Conservation (phyloP, 345 rosid species). For the Brassica napus region Da-Ae NC_063450.1:26655501-26656000, state of each 20-base stretch:
- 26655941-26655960: slow-evolving; percentile 49
- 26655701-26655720: slow-evolving; percentile 40
- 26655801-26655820: slow-evolving; percentile 2
- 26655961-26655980: slow-evolving; percentile 28
- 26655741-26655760: not conserved
- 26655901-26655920: slow-evolving; percentile 9
- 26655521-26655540: too few species aligned
- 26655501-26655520: too few species aligned
- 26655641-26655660: slow-evolving; percentile 87
- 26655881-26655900: not conserved
- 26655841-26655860: not conserved
- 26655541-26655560: too few species aligned
- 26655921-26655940: not conserved
- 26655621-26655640: slow-evolving; percentile 64
- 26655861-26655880: not conserved
- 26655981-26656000: slow-evolving; percentile 81
- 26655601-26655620: slow-evolving; percentile 45
- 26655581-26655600: slow-evolving; percentile 54
- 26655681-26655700: slow-evolving; percentile 48
- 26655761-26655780: not conserved
- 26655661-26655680: slow-evolving; percentile 58
- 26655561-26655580: slow-evolving; percentile 67
- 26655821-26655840: not conserved
- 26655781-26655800: not conserved
- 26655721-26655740: slow-evolving; percentile 13